These are phyloP conservation scores for Rhodotorula sp. DNA, from an alignment of 1,284 basidiomycete genomes.

Conservation along the genomic window DNA sequence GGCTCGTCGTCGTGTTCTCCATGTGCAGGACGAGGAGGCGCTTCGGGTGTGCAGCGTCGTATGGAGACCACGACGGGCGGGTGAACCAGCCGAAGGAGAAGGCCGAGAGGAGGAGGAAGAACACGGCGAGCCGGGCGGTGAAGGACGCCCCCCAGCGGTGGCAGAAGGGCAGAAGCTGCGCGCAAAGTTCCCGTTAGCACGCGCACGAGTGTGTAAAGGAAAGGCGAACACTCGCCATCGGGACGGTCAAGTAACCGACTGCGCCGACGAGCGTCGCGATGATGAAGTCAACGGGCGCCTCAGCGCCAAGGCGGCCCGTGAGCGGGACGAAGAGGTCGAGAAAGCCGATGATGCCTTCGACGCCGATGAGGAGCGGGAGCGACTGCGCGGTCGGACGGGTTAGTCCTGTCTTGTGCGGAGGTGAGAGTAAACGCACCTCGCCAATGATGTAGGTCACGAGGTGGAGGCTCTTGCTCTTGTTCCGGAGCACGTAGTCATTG, in stretches of 20 bases:
- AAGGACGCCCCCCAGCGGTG: constrained; percentile 52
- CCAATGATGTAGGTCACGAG: constrained; percentile 63
- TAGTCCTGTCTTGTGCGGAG: neutral
- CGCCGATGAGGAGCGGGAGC: constrained; percentile 66
- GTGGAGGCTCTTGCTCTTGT: constrained; percentile 37
- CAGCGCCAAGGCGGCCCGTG: constrained; percentile 46
- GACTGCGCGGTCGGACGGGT: constrained; percentile 4
- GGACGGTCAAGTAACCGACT: constrained; percentile 33
- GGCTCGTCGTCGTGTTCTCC: constrained; percentile 72
- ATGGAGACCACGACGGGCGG: constrained; percentile 60
- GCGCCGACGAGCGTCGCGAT: constrained; percentile 63
- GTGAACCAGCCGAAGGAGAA: constrained; percentile 44
- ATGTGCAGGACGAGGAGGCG: constrained; percentile 80
- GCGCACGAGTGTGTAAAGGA: no score
- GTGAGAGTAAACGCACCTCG: constrained; percentile 47
- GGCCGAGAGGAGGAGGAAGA: constrained; percentile 61
- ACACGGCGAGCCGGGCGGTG: constrained; percentile 52
- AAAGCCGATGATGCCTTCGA: constrained; percentile 69
- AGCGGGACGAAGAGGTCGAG: constrained; percentile 91
- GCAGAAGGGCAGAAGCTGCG: constrained; percentile 35
- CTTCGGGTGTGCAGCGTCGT: constrained; percentile 85
- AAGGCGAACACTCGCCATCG: constrained; percentile 22
- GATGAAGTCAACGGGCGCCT: constrained; percentile 65
- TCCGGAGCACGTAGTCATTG: constrained; percentile 58
- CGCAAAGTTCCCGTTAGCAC: neutral